phyloP scores from a whole-genome alignment of 148 eudicot genomes.

The Amaranthus palmeri region DNA sequence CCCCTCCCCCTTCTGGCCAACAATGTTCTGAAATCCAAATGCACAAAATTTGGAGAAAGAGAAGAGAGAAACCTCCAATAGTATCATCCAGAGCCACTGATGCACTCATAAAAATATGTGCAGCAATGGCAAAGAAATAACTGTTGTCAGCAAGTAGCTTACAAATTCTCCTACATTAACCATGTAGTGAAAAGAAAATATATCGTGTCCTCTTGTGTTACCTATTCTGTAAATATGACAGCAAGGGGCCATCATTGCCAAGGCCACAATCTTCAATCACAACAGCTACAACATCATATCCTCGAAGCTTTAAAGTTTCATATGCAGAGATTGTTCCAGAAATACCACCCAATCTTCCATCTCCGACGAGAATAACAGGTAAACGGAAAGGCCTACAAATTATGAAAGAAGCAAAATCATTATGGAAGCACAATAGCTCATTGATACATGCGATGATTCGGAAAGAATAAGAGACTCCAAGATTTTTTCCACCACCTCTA shows the following conservation, averaged over 20 bases:
- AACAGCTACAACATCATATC: constrained; percentile 88
- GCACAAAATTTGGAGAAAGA: not conserved
- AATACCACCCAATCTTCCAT: constrained; percentile 93
- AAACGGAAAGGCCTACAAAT: constrained; percentile 70
- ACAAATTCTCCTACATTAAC: not conserved
- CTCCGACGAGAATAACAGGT: constrained; percentile 91
- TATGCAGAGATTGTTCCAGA: constrained; percentile 90
- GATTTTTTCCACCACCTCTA: not conserved
- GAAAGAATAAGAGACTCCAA: not conserved
- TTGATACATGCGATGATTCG: not conserved
- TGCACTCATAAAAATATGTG: not conserved
- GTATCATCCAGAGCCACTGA: too few relatives aligned
- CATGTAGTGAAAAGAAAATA: not conserved
- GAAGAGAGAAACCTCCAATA: not conserved
- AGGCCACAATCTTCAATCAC: constrained; percentile 82
- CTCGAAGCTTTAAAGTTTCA: constrained; percentile 84
- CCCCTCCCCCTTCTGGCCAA: not conserved
- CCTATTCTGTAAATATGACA: constrained; percentile 69
- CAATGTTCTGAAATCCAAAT: not conserved
- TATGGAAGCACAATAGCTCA: not conserved
- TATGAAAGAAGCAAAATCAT: constrained; percentile 19
- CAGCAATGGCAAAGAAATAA: not conserved
- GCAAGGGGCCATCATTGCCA: constrained; percentile 57
- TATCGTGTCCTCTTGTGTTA: constrained; percentile 19
- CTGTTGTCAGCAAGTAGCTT: not conserved